Evolutionary conservation across 176 grass and related monocot genomes (phyloP).

Genomic region (Oryza meyeriana): DNA sequence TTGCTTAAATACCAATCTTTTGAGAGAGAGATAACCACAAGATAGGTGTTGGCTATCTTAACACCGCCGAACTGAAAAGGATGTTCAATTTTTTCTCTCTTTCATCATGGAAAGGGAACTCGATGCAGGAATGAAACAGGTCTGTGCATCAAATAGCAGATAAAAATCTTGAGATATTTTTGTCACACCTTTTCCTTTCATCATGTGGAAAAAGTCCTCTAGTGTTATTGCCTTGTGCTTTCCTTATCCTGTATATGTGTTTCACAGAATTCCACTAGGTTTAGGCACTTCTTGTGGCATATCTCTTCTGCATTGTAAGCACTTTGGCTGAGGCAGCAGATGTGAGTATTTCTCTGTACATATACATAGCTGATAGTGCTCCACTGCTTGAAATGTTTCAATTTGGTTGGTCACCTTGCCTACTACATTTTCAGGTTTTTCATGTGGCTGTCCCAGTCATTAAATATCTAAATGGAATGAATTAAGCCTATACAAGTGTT

Average conservation of each 20-base stretch:
- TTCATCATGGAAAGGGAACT: not conserved
- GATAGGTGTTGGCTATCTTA: conserved; percentile 2
- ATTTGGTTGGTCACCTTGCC: not conserved
- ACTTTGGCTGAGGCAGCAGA: not conserved
- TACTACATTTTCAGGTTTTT: not conserved
- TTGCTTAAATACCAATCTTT: not conserved
- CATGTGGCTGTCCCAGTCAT: not conserved
- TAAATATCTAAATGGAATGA: not conserved
- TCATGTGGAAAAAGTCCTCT: not conserved
- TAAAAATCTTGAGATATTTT: conserved; percentile 23
- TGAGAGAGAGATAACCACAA: not conserved
- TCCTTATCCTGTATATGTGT: conserved; percentile 13
- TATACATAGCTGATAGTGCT: not conserved
- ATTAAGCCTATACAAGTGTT: not conserved
- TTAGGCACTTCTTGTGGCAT: not conserved
- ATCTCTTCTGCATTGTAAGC: not conserved
- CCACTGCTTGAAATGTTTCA: not conserved
- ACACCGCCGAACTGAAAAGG: not conserved
- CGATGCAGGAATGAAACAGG: not conserved
- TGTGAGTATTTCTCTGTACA: not conserved
- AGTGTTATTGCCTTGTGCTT: not conserved
- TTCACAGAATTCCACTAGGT: not conserved
- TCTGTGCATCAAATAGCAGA: not conserved
- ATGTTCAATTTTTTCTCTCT: not conserved
- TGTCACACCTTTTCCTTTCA: not conserved